Base-by-base conservation (phyloP, 306 rosid species). In the Abrus precatorius region DNA sequence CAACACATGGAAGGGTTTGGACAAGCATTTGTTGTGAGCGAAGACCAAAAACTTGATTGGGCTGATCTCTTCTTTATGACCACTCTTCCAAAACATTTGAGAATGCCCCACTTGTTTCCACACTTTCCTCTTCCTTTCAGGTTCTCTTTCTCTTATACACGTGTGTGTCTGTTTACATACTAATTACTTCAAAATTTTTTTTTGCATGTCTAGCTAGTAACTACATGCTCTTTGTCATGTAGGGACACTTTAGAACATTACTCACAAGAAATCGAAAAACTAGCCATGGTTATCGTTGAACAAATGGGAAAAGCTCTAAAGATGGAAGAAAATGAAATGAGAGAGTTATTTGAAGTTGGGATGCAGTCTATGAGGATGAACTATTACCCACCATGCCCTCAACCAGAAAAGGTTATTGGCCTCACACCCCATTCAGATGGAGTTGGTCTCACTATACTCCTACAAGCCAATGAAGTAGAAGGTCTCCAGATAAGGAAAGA, bases 1-100 rank as follows among this genome's bases (percentile, higher is more conserved):
- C 41, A 66, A 36, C 89, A 92, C 1, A 32, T 87, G 41, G 97
- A 92, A 53, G 94, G 94, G 29, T 92, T 88, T 83, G 91, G 94
- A 41, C 94, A 92, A 76, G 85, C 85, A 11, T 87, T 88, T 74
- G 89, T 90, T 32, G 41, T 78, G 3, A 85, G 63, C 71, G 88
- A 85, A 1, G 85, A 81, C 0, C 85, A 85, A 10, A 77, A 66
- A 3, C 88, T 85, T 76, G 92, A 88, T 32, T 92, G 94, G 93
- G 73, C 12, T 14, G 97, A 90, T 41, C 3, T 88, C 0, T 88
- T 92, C 79, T 83, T 60, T 29, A 11, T 90, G 36, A 45, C 43
- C 3, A 83, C 93, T 0, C 86, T 59, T 60, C 93, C 93, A 10
- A 14, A 12, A 1, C 63, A 78, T 48, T 11, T 29, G 8, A 90